These are phyloP conservation scores for Stagonosporopsis tanaceti DNA, from an alignment of 2,329 filamentous ascomycete genomes.

Conservation along the genomic window DNA sequence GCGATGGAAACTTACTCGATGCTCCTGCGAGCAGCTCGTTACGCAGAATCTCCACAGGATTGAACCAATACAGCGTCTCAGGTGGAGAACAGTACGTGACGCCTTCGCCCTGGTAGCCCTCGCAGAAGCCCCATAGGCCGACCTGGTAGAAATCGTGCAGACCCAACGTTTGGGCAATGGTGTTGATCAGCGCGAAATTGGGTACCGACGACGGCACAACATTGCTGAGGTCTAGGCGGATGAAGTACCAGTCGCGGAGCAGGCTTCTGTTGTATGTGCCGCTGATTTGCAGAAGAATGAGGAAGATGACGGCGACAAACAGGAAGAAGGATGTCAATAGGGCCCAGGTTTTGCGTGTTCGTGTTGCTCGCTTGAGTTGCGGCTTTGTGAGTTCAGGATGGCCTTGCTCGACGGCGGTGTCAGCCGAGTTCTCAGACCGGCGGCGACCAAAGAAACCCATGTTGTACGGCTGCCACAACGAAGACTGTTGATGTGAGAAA, in stretches of 20 bases:
- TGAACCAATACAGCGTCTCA: slow-evolving; percentile 82
- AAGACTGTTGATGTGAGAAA: slow-evolving; percentile 1
- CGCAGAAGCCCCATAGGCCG: slow-evolving; percentile 90
- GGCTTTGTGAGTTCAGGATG: slow-evolving; percentile 44
- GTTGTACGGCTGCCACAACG: background rate
- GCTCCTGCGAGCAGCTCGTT: slow-evolving; percentile 83
- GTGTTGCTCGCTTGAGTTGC: slow-evolving; percentile 52
- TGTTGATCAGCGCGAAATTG: slow-evolving; percentile 80
- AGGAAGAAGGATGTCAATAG: slow-evolving; percentile 73
- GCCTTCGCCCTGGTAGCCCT: slow-evolving; percentile 78
- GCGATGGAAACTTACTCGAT: slow-evolving; percentile 62
- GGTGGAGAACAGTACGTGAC: slow-evolving; percentile 79
- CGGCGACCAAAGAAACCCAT: slow-evolving; percentile 37
- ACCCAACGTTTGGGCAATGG: slow-evolving; percentile 83
- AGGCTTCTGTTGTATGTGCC: slow-evolving; percentile 70
- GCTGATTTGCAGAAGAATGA: slow-evolving; percentile 82
- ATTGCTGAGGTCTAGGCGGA: slow-evolving; percentile 81
- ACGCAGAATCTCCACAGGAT: slow-evolving; percentile 82
- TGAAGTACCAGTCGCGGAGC: slow-evolving; percentile 79
- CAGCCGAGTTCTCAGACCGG: slow-evolving; percentile 28
- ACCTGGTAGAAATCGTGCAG: slow-evolving; percentile 95
- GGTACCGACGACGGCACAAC: slow-evolving; percentile 78
- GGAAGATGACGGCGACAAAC: slow-evolving; percentile 76
- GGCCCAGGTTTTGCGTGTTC: slow-evolving; percentile 67
- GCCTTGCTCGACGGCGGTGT: slow-evolving; percentile 22